phyloP scores from a whole-genome alignment of 306 rosid genomes.

The Rosa rugosa region DNA sequence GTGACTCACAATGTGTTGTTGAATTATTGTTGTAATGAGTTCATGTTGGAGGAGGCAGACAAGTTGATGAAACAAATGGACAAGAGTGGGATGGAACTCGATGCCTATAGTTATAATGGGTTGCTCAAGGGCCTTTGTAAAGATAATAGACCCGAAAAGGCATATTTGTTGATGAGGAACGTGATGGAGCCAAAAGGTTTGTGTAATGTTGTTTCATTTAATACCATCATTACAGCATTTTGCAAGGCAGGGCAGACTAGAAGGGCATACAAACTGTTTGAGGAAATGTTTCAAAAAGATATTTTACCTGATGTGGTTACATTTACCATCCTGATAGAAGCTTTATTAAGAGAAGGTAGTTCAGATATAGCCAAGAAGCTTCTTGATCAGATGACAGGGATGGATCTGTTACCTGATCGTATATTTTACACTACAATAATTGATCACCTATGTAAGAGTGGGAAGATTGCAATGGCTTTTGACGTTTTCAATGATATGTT shows the following conservation, averaged over 20 bases:
- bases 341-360: constrained; percentile 66
- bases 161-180: constrained; percentile 59
- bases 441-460: constrained; percentile 67
- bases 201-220: constrained; percentile 80
- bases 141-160: constrained; percentile 58
- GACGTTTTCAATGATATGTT: constrained; percentile 66
- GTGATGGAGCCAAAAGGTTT: constrained; percentile 63
- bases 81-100: constrained; percentile 67
- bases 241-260: constrained; percentile 49
- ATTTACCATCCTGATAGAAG: constrained; percentile 67
- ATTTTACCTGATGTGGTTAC: constrained; percentile 74
- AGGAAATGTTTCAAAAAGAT: constrained; percentile 76
- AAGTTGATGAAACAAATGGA: constrained; percentile 66
- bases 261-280: constrained; percentile 67
- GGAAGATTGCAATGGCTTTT: constrained; percentile 57
- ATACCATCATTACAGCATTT: constrained; percentile 64
- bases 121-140: constrained; percentile 73
- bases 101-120: constrained; percentile 76
- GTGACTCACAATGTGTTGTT: constrained; percentile 77
- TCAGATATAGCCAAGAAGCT: constrained; percentile 60
- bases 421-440: constrained; percentile 62
- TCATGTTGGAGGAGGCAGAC: constrained; percentile 60
- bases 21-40: constrained; percentile 77
- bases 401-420: constrained; percentile 61
- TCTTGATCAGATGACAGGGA: constrained; percentile 60